Evolutionary conservation across 441 rosid genomes (phyloP).

Genomic region (Pelargonium citronellum): DNA sequence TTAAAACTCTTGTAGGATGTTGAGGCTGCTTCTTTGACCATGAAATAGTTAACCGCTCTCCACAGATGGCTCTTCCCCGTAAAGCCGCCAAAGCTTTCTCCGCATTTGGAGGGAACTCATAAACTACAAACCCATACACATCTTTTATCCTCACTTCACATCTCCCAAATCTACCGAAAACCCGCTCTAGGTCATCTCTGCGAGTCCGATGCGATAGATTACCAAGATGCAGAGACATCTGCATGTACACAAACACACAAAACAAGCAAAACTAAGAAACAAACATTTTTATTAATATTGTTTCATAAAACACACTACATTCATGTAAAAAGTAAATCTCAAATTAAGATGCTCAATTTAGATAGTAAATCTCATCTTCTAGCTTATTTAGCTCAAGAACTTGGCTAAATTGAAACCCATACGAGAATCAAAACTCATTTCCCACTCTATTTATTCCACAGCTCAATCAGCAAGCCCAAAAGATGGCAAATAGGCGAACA

Average conservation of each 20-base stretch:
- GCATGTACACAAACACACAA: slow-evolving; percentile 9
- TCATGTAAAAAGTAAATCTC: background rate
- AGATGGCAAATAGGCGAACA: background rate
- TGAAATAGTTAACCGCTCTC: slow-evolving; percentile 37
- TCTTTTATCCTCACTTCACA: slow-evolving; percentile 40
- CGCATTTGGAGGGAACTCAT: slow-evolving; percentile 41
- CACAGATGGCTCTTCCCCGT: slow-evolving; percentile 34
- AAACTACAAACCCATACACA: slow-evolving; percentile 48
- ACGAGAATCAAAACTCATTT: background rate
- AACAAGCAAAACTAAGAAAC: background rate
- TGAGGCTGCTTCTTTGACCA: slow-evolving; percentile 54
- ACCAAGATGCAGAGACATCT: slow-evolving; percentile 50
- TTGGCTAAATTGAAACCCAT: background rate
- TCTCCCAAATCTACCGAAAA: slow-evolving; percentile 40
- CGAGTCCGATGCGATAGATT: slow-evolving; percentile 32
- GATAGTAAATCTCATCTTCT: too few relatives aligned
- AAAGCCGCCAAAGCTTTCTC: slow-evolving; percentile 42
- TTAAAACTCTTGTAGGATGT: slow-evolving; percentile 23
- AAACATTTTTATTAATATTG: background rate
- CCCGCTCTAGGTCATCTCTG: slow-evolving; percentile 36
- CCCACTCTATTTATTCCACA: background rate
- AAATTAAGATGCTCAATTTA: background rate
- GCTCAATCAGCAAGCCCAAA: background rate
- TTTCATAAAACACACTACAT: background rate
- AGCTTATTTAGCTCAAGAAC: background rate